Base-by-base conservation (phyloP, 1,284 basidiomycete genomes). In the Quambalaria eucalypti region DNA sequence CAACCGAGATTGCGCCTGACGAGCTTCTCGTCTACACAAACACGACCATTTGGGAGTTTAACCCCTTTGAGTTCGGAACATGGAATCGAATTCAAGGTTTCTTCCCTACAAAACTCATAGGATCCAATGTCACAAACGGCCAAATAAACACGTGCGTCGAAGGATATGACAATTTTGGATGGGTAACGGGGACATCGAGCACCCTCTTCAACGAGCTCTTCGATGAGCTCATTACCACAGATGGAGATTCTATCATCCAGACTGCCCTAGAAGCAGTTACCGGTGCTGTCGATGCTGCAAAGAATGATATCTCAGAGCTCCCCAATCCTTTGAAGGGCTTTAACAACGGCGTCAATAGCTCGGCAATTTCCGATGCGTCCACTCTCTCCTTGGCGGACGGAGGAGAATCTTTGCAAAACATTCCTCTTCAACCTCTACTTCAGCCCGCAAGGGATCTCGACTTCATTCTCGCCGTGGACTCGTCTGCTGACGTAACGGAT, bases 381-480 rank as follows among this genome's bases (percentile, higher is more conserved):
- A 59, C 71, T 48, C 57, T 73, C n/a, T 62, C 67, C 6, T 40
- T 71, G 2, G 67, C 69, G 2, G 69, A 74, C 55, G 71, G 65
- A 14, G 70, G 72, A 4, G 51, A 69, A 48, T 66, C 68, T 33
- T 63, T 65, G 38, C 59, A 86, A 65, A 85, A 85, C 62, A 76
- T 87, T 16, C 87, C 86, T 0, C 78, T 85, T 23, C 82, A 80
- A 9, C 81, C 84, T 3, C 70, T 86, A 7, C 79, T 88, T 54
- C 82, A 86, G 42, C 83, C 81, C 46, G 81, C 81, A 0, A 79
- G 87, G 42, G 77, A 67, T 0, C 53, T 88, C 28, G 87, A 88
- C 69, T 79, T 85, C 4, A 79, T 88, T 52, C 79, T 88, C n/a
- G 84, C 82, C 1, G 70, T 86, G 7, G 87, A 88, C 66, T 79